Percentiles rank a stretch among this genome's conserved stretches.
Conservation (phyloP, 805 yeast species). For the Blastobotrys terrestris region DNA sequence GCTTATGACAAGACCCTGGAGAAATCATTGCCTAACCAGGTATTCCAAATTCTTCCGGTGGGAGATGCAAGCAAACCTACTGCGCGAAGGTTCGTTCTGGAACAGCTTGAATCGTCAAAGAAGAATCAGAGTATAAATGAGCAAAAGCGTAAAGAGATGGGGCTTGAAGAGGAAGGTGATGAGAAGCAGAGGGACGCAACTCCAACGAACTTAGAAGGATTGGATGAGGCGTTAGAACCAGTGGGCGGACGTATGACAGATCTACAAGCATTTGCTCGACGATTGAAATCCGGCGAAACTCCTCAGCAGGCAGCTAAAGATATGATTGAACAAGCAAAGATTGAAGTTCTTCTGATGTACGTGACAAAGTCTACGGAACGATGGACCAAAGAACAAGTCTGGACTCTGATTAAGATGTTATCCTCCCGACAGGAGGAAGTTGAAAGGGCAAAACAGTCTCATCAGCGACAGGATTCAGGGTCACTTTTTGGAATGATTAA, state of each 20-base stretch:
- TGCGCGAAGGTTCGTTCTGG: slow-evolving; percentile 50
- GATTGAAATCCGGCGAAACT: slow-evolving; percentile 81
- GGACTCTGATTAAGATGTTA: slow-evolving; percentile 70
- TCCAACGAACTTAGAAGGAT: slow-evolving; percentile 24
- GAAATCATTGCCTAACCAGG: slow-evolving; percentile 77
- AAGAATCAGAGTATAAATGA: slow-evolving; percentile 1
- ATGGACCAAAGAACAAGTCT: slow-evolving; percentile 76
- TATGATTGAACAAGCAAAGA: slow-evolving; percentile 78
- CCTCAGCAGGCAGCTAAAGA: slow-evolving; percentile 71
- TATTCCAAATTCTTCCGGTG: slow-evolving; percentile 65
- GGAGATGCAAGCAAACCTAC: slow-evolving; percentile 75
- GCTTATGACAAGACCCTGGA: slow-evolving; percentile 64
- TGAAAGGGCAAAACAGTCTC: background rate
- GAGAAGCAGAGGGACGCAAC: slow-evolving; percentile 7
- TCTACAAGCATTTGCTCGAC: slow-evolving; percentile 80
- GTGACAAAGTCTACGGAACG: slow-evolving; percentile 36
- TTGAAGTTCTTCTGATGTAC: slow-evolving; percentile 80
- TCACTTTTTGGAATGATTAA: background rate
- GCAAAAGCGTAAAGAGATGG: slow-evolving; percentile 21
- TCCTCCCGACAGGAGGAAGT: slow-evolving; percentile 29
- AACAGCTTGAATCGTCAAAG: slow-evolving; percentile 13
- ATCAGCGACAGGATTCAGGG: background rate
- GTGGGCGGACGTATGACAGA: slow-evolving; percentile 95
- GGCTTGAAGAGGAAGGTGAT: slow-evolving; percentile 7
- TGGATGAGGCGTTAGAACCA: slow-evolving; percentile 59